Percentiles rank a stretch among this genome's conserved stretches.
phyloP scores from a whole-genome alignment of 441 rosid species.

The Corymbia citriodora region DNA sequence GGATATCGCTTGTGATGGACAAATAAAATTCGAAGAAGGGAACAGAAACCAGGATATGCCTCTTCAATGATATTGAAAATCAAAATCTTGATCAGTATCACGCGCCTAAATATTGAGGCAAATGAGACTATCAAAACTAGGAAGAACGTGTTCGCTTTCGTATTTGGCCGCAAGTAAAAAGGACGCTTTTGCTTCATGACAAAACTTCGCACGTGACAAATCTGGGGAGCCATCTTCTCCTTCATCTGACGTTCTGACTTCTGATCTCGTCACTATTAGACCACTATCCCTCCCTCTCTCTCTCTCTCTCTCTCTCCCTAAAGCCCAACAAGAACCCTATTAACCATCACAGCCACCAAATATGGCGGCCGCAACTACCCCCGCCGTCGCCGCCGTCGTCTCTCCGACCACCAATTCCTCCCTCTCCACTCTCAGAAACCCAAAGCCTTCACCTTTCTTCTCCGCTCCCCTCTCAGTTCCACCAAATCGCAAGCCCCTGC shows the following conservation, averaged over 20 bases:
- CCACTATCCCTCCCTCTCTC: not conserved
- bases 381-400: not conserved
- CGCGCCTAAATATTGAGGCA: not conserved
- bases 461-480: not conserved
- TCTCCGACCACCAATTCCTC: conserved; percentile 1
- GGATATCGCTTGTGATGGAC: too few species aligned
- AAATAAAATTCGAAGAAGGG: not conserved
- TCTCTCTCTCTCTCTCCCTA: not conserved
- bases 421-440: not conserved
- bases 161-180: too few species aligned
- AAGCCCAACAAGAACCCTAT: not conserved
- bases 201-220: not conserved
- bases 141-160: not conserved
- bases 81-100: not conserved
- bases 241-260: not conserved
- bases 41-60: not conserved
- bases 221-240: not conserved
- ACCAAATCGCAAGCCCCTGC: not conserved
- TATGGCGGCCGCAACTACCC: not conserved
- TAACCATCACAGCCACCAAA: not conserved
- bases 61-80: not conserved
- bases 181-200: not conserved
- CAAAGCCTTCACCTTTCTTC: conserved; percentile 6
- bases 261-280: not conserved
- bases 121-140: too few species aligned